Base-by-base conservation (phyloP, 495 filamentous ascomycete genomes). In the Aspergillus indologenus region DNA sequence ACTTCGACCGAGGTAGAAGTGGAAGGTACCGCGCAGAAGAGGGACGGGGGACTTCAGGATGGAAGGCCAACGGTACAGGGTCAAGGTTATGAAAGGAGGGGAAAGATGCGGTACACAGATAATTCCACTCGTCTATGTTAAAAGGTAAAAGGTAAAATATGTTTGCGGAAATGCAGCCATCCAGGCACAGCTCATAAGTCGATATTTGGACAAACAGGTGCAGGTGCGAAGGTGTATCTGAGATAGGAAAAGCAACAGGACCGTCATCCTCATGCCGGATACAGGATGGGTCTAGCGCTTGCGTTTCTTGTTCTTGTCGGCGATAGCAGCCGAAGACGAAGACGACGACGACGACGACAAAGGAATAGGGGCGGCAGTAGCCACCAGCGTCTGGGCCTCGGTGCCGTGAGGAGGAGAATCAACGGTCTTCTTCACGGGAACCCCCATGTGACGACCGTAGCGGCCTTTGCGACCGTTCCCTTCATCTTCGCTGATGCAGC, bases 401-500 rank as follows among this genome's bases (percentile, higher is more conserved):
- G 22, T 26, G 18, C 59, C 63, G 58, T 65, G 54, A 20, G 67
- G 34, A 53, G 54, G n/a, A 8, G 61, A 72, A 40, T 79, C 78
- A 15, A 78, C 75, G 3, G 79, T 73, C 64, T 88, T 90, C 77
- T 91, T 91, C 64, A 96, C 81, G 2, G 90, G 83, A n/a, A 97
- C 91, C 45, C 91, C 92, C 92, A 97, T 97, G 70, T 96, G 91
- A 45, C 92, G 87, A 49, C 92, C 95, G 65, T 94, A 96, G 12
- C 94, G 84, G n/a, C 95, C 95, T 70, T 96, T 96, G 63, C 94
- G 86, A 42, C 92, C 93, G 71, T 96, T 97, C 40, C 89, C 89
- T 70, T 98, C 94, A 60, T 98, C 95, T 71, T 98, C 94, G 72
- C 91, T 96, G 70, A 98, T 83, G 71, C 94, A 98, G 50, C 90